Conservation (phyloP, 1,284 basidiomycete species). For the Sporisorium iseilematis-ciliati region DNA sequence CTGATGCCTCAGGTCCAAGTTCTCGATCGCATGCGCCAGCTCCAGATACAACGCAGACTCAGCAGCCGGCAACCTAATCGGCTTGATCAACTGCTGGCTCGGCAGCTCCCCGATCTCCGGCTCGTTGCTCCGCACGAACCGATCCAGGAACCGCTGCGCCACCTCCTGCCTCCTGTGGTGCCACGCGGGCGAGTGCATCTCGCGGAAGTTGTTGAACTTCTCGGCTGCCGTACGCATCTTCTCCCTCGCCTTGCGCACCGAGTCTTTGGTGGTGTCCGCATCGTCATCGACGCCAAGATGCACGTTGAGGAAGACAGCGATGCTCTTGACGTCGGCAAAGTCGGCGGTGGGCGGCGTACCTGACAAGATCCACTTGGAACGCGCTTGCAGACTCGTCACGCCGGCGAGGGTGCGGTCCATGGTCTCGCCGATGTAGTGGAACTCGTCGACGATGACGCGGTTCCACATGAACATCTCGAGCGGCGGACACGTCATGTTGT, state of each 20-base stretch:
- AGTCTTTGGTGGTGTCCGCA: constrained; percentile 78
- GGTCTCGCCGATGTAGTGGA: constrained; percentile 82
- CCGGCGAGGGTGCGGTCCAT: constrained; percentile 80
- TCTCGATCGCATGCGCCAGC: constrained; percentile 91
- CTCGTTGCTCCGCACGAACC: constrained; percentile 78
- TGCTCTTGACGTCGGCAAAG: constrained; percentile 87
- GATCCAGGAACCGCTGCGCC: constrained; percentile 79
- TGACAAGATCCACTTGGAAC: constrained; percentile 92
- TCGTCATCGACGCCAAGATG: constrained; percentile 76
- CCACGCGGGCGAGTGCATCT: constrained; percentile 91
- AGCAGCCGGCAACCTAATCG: constrained; percentile 85
- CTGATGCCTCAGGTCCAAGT: constrained; percentile 79
- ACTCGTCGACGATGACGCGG: constrained; percentile 91
- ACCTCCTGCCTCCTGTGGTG: constrained; percentile 85
- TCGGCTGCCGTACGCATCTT: constrained; percentile 90
- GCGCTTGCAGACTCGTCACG: constrained; percentile 81
- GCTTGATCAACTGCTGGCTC: constrained; percentile 78
- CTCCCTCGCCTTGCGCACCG: constrained; percentile 77
- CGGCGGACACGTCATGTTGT: constrained; percentile 81
- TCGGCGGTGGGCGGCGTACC: constrained; percentile 93
- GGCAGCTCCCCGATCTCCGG: constrained; percentile 97
- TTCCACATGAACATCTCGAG: constrained; percentile 83
- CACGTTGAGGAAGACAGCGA: constrained; percentile 62
- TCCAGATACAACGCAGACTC: constrained; percentile 95
- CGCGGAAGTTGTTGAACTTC: constrained; percentile 94